Evolutionary conservation across 768 basidiomycete genomes (phyloP), one percentile per base, ranked within the genome.

Genomic region (Cubamyces lactineus): DNA sequence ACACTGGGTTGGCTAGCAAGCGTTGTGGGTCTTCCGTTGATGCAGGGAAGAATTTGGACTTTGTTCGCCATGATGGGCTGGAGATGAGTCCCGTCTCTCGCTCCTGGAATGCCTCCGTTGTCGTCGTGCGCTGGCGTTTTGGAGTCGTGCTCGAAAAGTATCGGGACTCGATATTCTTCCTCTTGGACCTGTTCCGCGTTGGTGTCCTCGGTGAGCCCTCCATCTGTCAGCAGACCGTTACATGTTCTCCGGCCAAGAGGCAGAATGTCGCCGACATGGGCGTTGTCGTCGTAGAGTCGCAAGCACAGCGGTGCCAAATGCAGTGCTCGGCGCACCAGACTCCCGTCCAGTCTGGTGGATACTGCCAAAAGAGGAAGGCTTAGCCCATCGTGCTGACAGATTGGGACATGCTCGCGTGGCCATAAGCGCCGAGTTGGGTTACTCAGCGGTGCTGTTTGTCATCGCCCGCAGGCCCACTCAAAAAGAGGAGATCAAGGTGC

Each of bases 361-460:
- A 5, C 15, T 12, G 11, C 50, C 50, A 51, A 51, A 38, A 7
- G 50, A 15, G 50, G 2, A 41, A 15, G 19, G 40, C 21, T 43
- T 47, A 47, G 38, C 28, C 28, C n/a, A 21, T 13, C n/a, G n/a
- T 24, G 46, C 23, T 46, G 48, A 46, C 50, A 24, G 39, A 41
- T 46, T 55, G 23, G n/a, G n/a, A n/a, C 5, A 13, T 15, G 47
- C 17, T 55, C 52, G 59, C 53, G 49, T 51, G 55, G 60, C 45
- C 1, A 54, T 3, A 46, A 46, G 52, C 58, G 55, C 53, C 53
- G 11, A 48, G 9, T 26, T 3, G 40, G 34, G 57, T 68, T 68
- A 68, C 67, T 68, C 67, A 68, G 61, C 67, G 38, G 28, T 17
- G 46, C 5, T 5, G 64, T 68, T 68, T 66, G 67, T 68, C 67